Evolutionary conservation across 805 yeast species (phyloP).

Genomic region (Vanderwaltozyma yarrowii): DNA sequence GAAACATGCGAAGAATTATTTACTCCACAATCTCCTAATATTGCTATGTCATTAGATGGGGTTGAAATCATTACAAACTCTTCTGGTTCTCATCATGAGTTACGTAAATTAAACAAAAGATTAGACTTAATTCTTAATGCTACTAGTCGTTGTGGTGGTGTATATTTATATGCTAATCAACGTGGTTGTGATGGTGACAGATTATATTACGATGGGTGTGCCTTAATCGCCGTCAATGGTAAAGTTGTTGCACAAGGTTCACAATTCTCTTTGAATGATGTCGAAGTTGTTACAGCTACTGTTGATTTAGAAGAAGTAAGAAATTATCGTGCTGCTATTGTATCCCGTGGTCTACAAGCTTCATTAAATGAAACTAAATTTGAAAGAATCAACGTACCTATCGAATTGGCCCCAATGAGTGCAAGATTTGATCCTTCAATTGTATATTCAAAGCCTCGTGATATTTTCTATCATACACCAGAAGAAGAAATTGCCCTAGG

Average conservation of each 20-base stretch:
- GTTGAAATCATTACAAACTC: conserved; percentile 96
- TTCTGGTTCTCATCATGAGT: conserved; percentile 95
- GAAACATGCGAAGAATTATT: conserved; percentile 98
- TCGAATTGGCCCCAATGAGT: conserved; percentile 54
- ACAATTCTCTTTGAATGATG: conserved; percentile 83
- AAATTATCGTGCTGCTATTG: conserved; percentile 56
- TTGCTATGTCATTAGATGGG: conserved; percentile 85
- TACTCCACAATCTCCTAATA: conserved; percentile 94
- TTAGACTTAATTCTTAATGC: conserved; percentile 82
- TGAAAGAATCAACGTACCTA: conserved; percentile 49
- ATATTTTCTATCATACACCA: conserved; percentile 61
- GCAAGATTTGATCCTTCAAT: conserved; percentile 51
- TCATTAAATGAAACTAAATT: conserved; percentile 28
- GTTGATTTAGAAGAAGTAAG: conserved; percentile 89
- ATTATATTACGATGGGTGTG: conserved; percentile 94
- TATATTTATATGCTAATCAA: conserved; percentile 88
- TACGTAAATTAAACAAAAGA: conserved; percentile 79
- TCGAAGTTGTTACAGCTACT: conserved; percentile 92
- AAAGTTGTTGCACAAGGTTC: conserved; percentile 84
- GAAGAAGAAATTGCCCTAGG: conserved; percentile 97
- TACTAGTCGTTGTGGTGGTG: conserved; percentile 92
- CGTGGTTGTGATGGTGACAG: conserved; percentile 98
- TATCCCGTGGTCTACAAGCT: conserved; percentile 71
- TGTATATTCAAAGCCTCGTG: conserved; percentile 43
- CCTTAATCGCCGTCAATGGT: conserved; percentile 88